A percentile compares a stretch with the other conserved stretches of the same genome.
Evolutionary conservation across 2,329 filamentous ascomycete species (phyloP).

Genomic region (Coniochaeta hoffmannii): DNA sequence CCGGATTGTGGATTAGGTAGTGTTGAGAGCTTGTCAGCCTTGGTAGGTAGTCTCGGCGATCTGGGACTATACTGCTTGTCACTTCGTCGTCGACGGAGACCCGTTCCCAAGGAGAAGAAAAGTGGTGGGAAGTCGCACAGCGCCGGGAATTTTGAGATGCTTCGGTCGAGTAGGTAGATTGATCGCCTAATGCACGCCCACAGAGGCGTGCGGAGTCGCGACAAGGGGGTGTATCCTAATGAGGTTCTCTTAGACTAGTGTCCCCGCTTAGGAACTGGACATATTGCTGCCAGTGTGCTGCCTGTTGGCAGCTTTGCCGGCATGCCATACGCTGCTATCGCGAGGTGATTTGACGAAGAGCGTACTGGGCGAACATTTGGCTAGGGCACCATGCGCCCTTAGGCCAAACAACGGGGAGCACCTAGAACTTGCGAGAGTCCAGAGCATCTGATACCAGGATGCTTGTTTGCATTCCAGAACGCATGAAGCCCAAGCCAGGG

Average conservation of each 20-base stretch:
- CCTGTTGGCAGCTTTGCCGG: too few species aligned
- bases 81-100: background rate
- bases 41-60: background rate
- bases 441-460: background rate
- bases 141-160: background rate
- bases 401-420: too few species aligned
- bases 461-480: background rate
- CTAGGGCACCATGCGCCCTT: too few species aligned
- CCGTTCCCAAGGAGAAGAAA: background rate
- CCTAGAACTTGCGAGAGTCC: too few species aligned
- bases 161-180: background rate
- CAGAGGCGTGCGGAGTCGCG: background rate
- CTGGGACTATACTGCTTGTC: background rate
- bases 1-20: too few species aligned
- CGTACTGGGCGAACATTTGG: too few species aligned
- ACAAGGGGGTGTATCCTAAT: background rate
- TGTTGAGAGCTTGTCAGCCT: background rate
- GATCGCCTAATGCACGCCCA: background rate
- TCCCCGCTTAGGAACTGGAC: background rate
- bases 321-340: too few species aligned
- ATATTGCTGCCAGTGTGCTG: background rate
- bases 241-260: background rate
- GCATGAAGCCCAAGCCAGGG: background rate
- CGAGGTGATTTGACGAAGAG: too few species aligned
- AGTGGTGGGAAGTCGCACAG: background rate